Evolutionary conservation across 805 yeast genomes (phyloP).

Genomic region (Candida silvicultrix): DNA sequence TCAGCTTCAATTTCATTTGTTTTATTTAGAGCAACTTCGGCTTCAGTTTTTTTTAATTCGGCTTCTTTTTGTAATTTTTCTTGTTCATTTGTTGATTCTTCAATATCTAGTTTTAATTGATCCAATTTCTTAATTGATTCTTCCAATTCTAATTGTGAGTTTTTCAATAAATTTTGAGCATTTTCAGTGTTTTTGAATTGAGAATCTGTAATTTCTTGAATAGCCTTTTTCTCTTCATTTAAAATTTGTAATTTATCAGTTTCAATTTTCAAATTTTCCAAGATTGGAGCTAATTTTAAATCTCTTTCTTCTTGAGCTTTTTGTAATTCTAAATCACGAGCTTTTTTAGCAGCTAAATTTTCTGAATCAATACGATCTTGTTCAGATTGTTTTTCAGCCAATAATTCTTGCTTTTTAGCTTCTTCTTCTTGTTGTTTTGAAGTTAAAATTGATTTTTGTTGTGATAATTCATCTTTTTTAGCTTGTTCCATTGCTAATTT

Average conservation of each 20-base stretch:
- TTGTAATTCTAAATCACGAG: conserved; percentile 36
- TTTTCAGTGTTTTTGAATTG: conserved; percentile 39
- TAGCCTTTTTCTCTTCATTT: conserved; percentile 41
- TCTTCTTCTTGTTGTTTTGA: conserved; percentile 28
- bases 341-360: conserved; percentile 35
- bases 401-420: conserved; percentile 24
- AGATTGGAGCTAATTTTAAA: conserved; percentile 45
- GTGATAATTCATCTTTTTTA: conserved; percentile 30
- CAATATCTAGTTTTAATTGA: conserved; percentile 26
- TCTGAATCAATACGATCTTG: conserved; percentile 17
- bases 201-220: conserved; percentile 37
- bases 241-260: conserved; percentile 42
- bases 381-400: conserved; percentile 24
- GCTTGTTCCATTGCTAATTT: conserved; percentile 18
- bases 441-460: conserved; percentile 29
- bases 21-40: conserved; percentile 24
- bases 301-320: conserved; percentile 45
- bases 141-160: conserved; percentile 35
- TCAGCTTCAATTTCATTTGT: conserved; percentile 31
- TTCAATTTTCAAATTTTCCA: conserved; percentile 46
- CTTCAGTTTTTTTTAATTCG: conserved; percentile 26
- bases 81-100: conserved; percentile 22
- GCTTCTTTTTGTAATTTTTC: conserved; percentile 26
- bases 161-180: conserved; percentile 34
- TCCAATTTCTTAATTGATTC: conserved; percentile 29